Evolutionary conservation across 306 rosid genomes (phyloP).

Genomic region (Quercus ilex): DNA sequence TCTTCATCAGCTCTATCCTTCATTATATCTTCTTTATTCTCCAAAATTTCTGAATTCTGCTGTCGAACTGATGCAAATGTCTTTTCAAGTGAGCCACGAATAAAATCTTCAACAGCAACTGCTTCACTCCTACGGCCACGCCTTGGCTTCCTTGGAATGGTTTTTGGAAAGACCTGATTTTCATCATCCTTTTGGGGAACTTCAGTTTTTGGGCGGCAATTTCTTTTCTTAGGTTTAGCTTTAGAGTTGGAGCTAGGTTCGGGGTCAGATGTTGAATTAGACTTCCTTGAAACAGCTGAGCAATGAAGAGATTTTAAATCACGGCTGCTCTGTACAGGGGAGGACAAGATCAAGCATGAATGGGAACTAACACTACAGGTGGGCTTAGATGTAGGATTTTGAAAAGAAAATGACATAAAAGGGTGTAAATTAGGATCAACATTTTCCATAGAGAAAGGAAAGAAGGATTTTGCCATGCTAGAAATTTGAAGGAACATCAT

Average conservation of each 20-base stretch:
- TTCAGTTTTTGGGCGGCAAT: conserved; percentile 10
- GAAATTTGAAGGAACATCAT: conserved; percentile 39
- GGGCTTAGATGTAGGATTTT: conserved; percentile 10
- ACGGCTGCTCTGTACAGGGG: conserved; percentile 22
- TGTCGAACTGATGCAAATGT: conserved; percentile 63
- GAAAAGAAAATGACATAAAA: conserved; percentile 18
- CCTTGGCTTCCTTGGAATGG: conserved; percentile 65
- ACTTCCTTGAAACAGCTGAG: conserved; percentile 34
- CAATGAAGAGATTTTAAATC: conserved; percentile 35
- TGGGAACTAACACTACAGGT: background rate
- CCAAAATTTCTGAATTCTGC: conserved; percentile 44
- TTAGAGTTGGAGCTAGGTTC: conserved; percentile 30
- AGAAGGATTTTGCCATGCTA: conserved; percentile 23
- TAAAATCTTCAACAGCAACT: conserved; percentile 61
- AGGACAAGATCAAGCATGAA: conserved; percentile 19
- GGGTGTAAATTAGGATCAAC: conserved; percentile 12
- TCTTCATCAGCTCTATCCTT: conserved; percentile 38
- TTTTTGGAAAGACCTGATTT: conserved; percentile 31
- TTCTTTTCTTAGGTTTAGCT: conserved; percentile 25
- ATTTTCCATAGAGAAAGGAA: conserved; percentile 19
- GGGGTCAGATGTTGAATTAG: conserved; percentile 26
- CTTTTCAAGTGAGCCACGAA: conserved; percentile 52
- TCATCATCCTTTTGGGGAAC: conserved; percentile 15
- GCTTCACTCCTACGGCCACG: conserved; percentile 87
- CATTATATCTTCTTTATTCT: conserved; percentile 43